Conservation (phyloP, 495 filamentous ascomycete species). For the Neurospora sp. region DNA sequence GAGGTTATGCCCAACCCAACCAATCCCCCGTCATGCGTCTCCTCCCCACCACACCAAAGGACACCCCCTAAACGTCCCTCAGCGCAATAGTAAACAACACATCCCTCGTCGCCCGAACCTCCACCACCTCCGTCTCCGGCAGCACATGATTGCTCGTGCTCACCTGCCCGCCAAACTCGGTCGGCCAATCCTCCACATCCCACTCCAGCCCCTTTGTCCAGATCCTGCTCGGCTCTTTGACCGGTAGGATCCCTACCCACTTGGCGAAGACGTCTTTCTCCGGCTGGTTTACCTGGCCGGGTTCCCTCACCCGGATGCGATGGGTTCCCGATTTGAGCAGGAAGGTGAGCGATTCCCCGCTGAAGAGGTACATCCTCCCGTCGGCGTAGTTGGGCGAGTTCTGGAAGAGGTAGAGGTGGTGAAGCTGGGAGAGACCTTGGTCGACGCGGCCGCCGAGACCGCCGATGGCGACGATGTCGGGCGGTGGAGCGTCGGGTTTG, state of each 20-base stretch:
- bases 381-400: conserved; percentile 31
- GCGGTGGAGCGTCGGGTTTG: conserved; percentile 9
- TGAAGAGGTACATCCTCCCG: conserved; percentile 57
- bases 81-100: conserved; percentile 85
- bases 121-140: conserved; percentile 39
- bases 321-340: conserved; percentile 61
- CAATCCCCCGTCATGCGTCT: background rate
- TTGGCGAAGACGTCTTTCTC: conserved; percentile 38
- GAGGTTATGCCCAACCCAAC: background rate
- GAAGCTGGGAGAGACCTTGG: conserved; percentile 79
- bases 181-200: conserved; percentile 76
- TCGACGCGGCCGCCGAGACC: conserved; percentile 84
- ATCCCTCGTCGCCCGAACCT: conserved; percentile 50
- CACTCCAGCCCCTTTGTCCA: conserved; percentile 75
- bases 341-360: conserved; percentile 69
- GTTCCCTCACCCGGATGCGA: conserved; percentile 51
- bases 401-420: conserved; percentile 60
- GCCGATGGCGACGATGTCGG: conserved; percentile 61
- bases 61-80: conserved; percentile 10
- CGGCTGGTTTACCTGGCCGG: background rate
- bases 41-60: background rate
- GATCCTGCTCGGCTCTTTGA: conserved; percentile 62
- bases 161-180: conserved; percentile 70
- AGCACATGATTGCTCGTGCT: conserved; percentile 89
- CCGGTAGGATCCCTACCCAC: conserved; percentile 76